Evolutionary conservation across 768 basidiomycete species (phyloP).

Genomic region (Pulveroboletus sp.): DNA sequence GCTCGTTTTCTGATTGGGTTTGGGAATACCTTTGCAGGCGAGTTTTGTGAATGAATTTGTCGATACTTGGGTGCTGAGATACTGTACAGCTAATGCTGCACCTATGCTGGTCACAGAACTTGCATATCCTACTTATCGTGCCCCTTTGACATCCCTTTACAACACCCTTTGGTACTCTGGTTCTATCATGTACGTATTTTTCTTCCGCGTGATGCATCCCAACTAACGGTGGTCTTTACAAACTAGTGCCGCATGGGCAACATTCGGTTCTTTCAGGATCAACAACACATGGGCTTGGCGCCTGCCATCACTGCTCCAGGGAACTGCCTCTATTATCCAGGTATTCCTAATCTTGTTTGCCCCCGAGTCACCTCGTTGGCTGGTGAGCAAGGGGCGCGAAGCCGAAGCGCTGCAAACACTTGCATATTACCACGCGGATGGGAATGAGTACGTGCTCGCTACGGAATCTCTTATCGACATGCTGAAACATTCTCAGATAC

Average conservation of each 20-base stretch:
- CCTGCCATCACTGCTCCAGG: constrained; percentile 73
- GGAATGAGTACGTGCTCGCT: constrained; percentile 47
- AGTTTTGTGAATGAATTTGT: constrained; percentile 12
- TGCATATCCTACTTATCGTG: constrained; percentile 79
- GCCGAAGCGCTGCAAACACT: constrained; percentile 64
- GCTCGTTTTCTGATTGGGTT: constrained; percentile 79
- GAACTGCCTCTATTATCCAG: constrained; percentile 65
- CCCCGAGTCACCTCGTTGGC: constrained; percentile 84
- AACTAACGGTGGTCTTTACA: background rate
- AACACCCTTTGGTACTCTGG: constrained; percentile 90
- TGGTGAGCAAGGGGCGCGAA: constrained; percentile 72
- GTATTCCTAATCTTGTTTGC: constrained; percentile 62
- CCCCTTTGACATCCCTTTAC: constrained; percentile 71
- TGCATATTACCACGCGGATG: constrained; percentile 81
- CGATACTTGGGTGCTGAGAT: background rate
- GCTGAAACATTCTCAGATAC: constrained; percentile 30
- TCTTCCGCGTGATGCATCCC: background rate
- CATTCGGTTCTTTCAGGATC: constrained; percentile 77
- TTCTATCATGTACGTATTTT: constrained; percentile 57
- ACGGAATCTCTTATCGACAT: background rate
- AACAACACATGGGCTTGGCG: constrained; percentile 76
- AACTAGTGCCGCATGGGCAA: constrained; percentile 71
- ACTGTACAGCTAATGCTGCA: constrained; percentile 58
- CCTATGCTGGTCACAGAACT: constrained; percentile 84
- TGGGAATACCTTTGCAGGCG: constrained; percentile 67